Percentiles rank a stretch among this genome's conserved stretches.
These are phyloP conservation scores for Tetrahymena borealis DNA, from an alignment of 73 alveolate species.

Conservation along the genomic window DNA sequence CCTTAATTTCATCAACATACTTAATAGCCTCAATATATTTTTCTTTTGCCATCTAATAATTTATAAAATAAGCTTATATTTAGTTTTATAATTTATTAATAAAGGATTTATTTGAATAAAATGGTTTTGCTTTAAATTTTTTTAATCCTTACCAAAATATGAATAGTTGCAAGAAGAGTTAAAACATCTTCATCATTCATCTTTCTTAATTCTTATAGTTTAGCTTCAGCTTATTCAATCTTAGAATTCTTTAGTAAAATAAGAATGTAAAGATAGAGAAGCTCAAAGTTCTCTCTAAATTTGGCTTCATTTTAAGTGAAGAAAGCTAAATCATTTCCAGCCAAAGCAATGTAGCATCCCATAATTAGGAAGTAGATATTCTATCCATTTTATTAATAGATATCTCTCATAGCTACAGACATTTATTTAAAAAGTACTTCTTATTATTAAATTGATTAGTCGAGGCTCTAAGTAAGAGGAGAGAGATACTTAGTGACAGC, in stretches of 20 bases:
- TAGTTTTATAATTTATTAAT: too few species aligned
- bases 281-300: neutral
- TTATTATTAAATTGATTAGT: neutral
- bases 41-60: neutral
- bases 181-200: neutral
- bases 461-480: neutral
- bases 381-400: neutral
- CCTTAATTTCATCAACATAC: neutral
- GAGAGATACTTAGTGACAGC: neutral
- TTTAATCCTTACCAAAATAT: neutral
- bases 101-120: neutral
- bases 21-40: neutral
- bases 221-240: neutral
- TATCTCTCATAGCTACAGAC: neutral
- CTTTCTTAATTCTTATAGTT: neutral
- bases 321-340: neutral
- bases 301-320: neutral
- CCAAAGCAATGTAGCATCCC: neutral
- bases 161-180: neutral
- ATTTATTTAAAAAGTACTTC: neutral
- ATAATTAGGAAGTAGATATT: neutral
- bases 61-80: too few species aligned
- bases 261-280: neutral
- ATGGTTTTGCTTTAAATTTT: neutral
- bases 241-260: neutral